A percentile compares a stretch with the other conserved stretches of the same genome.
Evolutionary conservation across 305 asterid species (phyloP).

Genomic region (Fraxinus latifolia): DNA sequence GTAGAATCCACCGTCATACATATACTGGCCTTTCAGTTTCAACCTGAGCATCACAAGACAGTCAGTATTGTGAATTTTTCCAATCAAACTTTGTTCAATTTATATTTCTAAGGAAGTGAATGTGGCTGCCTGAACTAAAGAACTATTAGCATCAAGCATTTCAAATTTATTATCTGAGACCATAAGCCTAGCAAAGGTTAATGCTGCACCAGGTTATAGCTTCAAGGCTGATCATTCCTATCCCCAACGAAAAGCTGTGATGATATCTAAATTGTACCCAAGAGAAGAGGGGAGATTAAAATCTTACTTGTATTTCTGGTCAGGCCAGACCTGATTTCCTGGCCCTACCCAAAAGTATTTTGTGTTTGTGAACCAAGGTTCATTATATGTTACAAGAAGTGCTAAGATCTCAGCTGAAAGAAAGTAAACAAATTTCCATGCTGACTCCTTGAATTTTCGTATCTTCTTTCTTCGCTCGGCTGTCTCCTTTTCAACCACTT

Average conservation of each 20-base stretch:
- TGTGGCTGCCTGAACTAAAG: conserved; percentile 2
- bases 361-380: conserved; percentile 83
- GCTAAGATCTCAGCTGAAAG: conserved; percentile 88
- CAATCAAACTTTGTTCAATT: conserved; percentile 7
- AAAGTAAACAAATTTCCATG: conserved; percentile 88
- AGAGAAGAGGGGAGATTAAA: conserved; percentile 12
- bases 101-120: conserved; percentile 2
- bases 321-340: conserved; percentile 82
- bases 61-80: neutral
- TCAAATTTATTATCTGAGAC: neutral
- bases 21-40: conserved; percentile 75
- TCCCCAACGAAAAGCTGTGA: conserved; percentile 7
- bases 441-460: conserved; percentile 88
- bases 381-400: conserved; percentile 69
- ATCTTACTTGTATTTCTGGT: conserved; percentile 72
- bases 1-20: conserved; percentile 87
- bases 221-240: conserved; percentile 13
- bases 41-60: conserved; percentile 47
- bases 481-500: conserved; percentile 42
- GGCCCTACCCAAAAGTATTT: conserved; percentile 89
- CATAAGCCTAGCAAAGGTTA: neutral
- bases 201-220: neutral
- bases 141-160: conserved; percentile 5
- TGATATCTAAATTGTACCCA: conserved; percentile 8
- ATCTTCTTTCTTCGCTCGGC: conserved; percentile 62